Base-by-base conservation (phyloP, 2,329 filamentous ascomycete species). In the Fusarium tupiense region DNA sequence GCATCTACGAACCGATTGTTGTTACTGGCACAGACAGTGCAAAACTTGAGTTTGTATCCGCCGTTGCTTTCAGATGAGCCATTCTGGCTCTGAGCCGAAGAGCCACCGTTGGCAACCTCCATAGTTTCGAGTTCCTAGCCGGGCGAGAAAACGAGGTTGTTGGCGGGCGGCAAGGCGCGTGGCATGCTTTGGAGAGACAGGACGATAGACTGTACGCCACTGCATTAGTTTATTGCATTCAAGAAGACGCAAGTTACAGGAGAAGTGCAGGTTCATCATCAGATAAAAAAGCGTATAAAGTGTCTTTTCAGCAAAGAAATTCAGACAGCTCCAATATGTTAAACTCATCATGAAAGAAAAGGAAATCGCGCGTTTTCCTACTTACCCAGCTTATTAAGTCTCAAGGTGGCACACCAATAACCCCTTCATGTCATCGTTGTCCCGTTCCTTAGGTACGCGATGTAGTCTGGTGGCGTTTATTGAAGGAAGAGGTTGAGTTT, bases 1-100 rank as follows among this genome's bases (percentile, higher is more conserved):
- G n/a, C n/a, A 43, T 62, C 26, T 56, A 79, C 88, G 73, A 87
- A 97, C 91, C 96, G 91, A 81, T 99, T 99, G 83, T 99, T 95
- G 80, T 99, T 99, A 80, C 95, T 98, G 13, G 96, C 96, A 84
- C 96, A 99, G n/a, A 99, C 96, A 6, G 96, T 98, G 86, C 95
- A 98, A 84, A 98, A 98, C 81, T 94, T 97, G 71, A 99, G 89
- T 84, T 96, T 98, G 88, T 92, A 98, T 60, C 88, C 90, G n/a
- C 85, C 86, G 33, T 87, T 86, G 49, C 88, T 86, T 20, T 85
- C 83, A 33, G 67, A 40, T 33, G 85, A 83, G 62, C 85, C 85
- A 65, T 87, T 86, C 64, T 83, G 80, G 44, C 79, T 72, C 40
- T 83, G 72, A 26, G 79, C 71, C 8, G 80, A 67, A 37, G 78